Evolutionary conservation across 495 filamentous ascomycete genomes (phyloP).

Genomic region (Neurospora terricola): DNA sequence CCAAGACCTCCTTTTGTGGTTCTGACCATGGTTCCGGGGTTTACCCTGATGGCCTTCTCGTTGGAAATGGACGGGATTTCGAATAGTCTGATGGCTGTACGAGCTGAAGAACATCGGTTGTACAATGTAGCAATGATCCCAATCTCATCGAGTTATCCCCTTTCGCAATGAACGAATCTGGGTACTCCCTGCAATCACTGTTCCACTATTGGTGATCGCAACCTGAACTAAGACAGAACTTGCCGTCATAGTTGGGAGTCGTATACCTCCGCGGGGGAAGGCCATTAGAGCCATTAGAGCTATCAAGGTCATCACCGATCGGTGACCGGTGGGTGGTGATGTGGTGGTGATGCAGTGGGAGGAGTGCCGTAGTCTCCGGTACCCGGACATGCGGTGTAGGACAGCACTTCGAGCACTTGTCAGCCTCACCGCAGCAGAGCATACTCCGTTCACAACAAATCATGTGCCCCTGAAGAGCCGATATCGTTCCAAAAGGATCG

Average conservation of each 20-base stretch:
- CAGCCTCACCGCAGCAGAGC: not conserved
- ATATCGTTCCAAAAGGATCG: not conserved
- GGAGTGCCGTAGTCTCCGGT: not conserved
- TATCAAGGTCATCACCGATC: not conserved
- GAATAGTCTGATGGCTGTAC: not conserved
- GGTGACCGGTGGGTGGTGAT: not conserved
- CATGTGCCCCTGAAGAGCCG: not conserved
- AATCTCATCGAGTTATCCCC: not conserved
- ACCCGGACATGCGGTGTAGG: not conserved
- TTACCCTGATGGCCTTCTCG: not conserved
- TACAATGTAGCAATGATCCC: not conserved
- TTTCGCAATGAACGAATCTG: not conserved
- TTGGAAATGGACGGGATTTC: not conserved
- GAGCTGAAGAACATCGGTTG: not conserved
- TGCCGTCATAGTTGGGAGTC: not conserved
- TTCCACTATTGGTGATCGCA: not conserved
- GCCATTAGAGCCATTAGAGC: not conserved
- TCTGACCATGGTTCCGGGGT: not conserved
- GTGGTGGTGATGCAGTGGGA: not conserved
- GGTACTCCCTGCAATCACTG: not conserved
- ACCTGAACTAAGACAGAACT: not conserved
- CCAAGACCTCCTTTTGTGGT: not conserved
- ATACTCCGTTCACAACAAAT: not conserved
- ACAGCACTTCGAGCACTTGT: not conserved
- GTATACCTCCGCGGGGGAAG: not conserved